These are phyloP conservation scores for Populus hybrid DNA, from an alignment of 441 rosid species.

Conservation along the genomic window DNA sequence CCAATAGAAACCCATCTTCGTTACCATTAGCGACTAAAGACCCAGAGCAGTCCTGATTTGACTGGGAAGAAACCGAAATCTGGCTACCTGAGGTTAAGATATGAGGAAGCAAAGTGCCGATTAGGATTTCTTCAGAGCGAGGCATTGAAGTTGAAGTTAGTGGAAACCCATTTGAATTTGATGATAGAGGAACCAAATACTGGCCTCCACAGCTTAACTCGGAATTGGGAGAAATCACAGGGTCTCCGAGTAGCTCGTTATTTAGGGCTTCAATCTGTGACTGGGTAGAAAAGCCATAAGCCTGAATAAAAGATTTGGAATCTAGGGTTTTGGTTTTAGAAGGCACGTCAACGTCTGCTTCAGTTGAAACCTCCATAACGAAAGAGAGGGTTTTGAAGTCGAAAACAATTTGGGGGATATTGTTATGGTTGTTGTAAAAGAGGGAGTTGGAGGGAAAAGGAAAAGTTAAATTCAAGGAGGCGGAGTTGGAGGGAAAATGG, in stretches of 20 bases:
- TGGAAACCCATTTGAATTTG: not conserved
- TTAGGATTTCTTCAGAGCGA: constrained; percentile 8
- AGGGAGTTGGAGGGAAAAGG: constrained; percentile 34
- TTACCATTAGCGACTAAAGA: no score
- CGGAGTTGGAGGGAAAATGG: constrained; percentile 45
- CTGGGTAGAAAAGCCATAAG: not conserved
- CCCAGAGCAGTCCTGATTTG: not conserved
- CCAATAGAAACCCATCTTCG: not conserved
- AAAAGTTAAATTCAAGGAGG: constrained; percentile 15
- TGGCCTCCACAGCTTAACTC: not conserved
- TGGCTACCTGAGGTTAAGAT: not conserved
- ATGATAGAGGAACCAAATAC: constrained; percentile 10
- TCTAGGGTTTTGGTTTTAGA: constrained; percentile 21
- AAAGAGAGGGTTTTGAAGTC: not conserved
- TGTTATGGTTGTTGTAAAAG: not conserved
- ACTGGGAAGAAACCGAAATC: not conserved
- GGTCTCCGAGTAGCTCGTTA: not conserved
- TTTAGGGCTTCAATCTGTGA: not conserved
- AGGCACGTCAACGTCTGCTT: constrained; percentile 18
- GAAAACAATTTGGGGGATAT: not conserved
- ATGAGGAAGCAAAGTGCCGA: not conserved
- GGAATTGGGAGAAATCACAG: not conserved
- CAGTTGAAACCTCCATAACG: constrained; percentile 11
- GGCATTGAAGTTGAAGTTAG: constrained; percentile 7
- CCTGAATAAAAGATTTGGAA: not conserved